Percentiles rank a stretch among this genome's conserved stretches.
These are phyloP conservation scores for Citrullus mucosospermus DNA, from an alignment of 306 rosid genomes.

Conservation along the genomic window DNA sequence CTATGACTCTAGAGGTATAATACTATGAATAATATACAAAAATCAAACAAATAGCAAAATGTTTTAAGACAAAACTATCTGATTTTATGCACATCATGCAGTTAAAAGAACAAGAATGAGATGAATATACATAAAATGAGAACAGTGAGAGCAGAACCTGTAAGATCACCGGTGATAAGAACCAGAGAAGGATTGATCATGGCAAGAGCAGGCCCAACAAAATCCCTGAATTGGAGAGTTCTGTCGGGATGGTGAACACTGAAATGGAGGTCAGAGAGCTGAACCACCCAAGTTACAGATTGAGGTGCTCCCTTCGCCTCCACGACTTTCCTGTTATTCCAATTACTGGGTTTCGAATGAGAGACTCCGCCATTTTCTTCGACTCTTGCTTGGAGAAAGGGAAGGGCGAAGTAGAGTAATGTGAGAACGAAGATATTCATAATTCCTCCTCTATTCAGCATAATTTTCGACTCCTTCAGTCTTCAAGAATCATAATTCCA, in stretches of 20 bases:
- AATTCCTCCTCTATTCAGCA: not conserved
- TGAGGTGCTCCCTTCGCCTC: constrained; percentile 35
- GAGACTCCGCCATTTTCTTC: not conserved
- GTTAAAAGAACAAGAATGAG: not conserved
- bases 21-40: not conserved
- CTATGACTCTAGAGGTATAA: not conserved
- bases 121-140: not conserved
- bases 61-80: not conserved
- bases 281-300: constrained; percentile 79
- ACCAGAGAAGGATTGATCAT: constrained; percentile 89
- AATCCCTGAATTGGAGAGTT: constrained; percentile 41
- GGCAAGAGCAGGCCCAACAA: constrained; percentile 66
- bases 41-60: not conserved
- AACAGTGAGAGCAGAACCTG: constrained; percentile 29
- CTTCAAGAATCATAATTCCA: not conserved
- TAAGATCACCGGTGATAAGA: constrained; percentile 89
- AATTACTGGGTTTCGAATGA: not conserved
- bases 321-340: constrained; percentile 9
- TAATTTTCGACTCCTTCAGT: not conserved
- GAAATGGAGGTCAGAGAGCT: constrained; percentile 95
- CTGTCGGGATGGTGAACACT: constrained; percentile 80
- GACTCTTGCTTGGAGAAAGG: not conserved
- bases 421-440: not conserved
- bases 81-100: not conserved
- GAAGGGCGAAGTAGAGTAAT: not conserved